Base-by-base conservation (phyloP, 2,329 filamentous ascomycete species). In the Emergomyces pasteurianus region DNA sequence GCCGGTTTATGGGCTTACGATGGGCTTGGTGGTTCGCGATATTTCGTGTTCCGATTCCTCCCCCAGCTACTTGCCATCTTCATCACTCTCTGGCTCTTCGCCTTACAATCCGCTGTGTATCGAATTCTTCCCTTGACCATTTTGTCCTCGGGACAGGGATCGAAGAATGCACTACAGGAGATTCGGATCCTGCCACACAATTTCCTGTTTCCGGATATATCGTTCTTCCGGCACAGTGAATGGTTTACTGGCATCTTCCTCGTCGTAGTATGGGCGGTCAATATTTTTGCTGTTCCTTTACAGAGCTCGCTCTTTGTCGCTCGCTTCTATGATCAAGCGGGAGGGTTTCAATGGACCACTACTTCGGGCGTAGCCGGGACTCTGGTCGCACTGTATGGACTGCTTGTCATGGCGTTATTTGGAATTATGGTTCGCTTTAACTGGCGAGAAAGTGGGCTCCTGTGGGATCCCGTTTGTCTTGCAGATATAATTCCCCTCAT, bases 11-110 rank as follows among this genome's bases (percentile, higher is more conserved):
- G 83, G 69, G 74, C 80, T 3, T 96, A 92, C 71, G 76, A 78
- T 40, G 81, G 80, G 36, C 86, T 90, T 61, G 87, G 88, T 63
- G 87, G 86, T 57, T 81, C 80, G 9, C 81, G 86, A 65, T 96
- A 95, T 74, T 96, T 96, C 71, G 74, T 95, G 54, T 94, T 95
- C 72, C 83, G 90, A 63, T 89, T 95, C 65, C 76, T 96, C 1
- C 92, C 92, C 1, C 90, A 91, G 61, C 77, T 95, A 0, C 70
- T 95, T 16, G 89, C 86, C 0, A 84, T 85, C 23, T 65, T 86
- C 14, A 75, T 95, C 42, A 79, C 94, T 53, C 72, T 96, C 7
- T 95, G 89, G 79, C 81, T 89, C 0, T 86, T 95, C 67, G 83
- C 86, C 65, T 78, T 96, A 46, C 82, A 90, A 66, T 80, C 82